Base-by-base conservation (phyloP, 257 asterid genomes). In the Solanum ossicruentum region DNA sequence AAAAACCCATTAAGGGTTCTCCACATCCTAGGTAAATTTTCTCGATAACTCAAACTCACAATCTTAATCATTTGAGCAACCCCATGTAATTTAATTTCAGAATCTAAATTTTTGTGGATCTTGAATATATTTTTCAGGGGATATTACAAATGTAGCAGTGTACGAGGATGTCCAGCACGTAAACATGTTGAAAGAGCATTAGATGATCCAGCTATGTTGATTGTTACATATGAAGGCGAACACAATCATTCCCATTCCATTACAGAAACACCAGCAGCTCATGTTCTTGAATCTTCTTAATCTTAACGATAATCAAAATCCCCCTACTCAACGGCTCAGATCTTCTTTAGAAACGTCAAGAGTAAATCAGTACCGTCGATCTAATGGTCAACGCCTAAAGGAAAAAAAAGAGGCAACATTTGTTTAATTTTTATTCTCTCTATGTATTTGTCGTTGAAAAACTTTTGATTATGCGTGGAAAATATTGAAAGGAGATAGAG, bases 1-100 rank as follows among this genome's bases (percentile, higher is more conserved):
- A 93, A 86, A 93, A 93, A 84, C 97, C 97, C 85, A 93, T 93
- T 89, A 93, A 93, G 80, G 97, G 97, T 23, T 93, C 97, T 18
- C 97, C 97, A 15, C 96, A 93, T 82, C 97, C 97, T 3, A 90
- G 97, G 96, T 89, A 51, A 78, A 49, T 84, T 56, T 23, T 5
- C 73, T 17, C 2, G 3, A 8, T 23, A 12, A 60, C 1, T 60
- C 3, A 3, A n/a, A 60, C 16, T 7, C 67, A 60, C 2, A 10
- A n/a, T 60, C 18, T 60, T 23, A 8, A 60, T n/a, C 8, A 60
- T 60, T 10, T 3, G 28, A 60, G 7, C 15, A 60, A n/a, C 2
- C 32, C 8, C 21, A 60, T 60, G 8, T 60, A 7, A 60, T 60
- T 60, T 4, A 3, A 2, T 51, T 78, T 51, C 2, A 4, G n/a